Evolutionary conservation across 2,329 filamentous ascomycete genomes (phyloP), one percentile per base, ranked within the genome.

Genomic region (Pestalotiopsis sp.): DNA sequence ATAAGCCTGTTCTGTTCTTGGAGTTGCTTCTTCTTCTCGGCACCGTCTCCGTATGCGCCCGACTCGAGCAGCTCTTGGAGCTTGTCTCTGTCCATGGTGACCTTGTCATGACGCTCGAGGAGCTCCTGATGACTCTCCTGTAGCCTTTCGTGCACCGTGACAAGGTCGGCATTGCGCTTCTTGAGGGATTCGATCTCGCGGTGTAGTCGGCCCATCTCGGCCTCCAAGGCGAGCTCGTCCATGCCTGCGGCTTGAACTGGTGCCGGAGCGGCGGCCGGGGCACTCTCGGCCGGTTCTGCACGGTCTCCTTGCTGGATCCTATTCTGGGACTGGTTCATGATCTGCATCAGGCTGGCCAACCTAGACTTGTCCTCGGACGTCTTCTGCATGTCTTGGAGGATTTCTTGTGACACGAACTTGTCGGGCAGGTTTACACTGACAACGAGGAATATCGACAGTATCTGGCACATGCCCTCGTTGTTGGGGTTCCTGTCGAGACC

Each of bases 1-100:
- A 95, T 94, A 64, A 94, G 83, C 69, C 91, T 86, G 77, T 93
- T 90, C 74, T 92, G 90, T 73, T 94, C 89, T 56, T 87, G 86
- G 27, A 91, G 82, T 72, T 87, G 63, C 38, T 65, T 68, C 49
- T 45, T 70, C 49, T 62, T 65, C 49, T 66, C 58, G 13, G 69
- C 69, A 27, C 72, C 83, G 77, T 65, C 87, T 76, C 67, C 86
- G 79, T 75, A 84, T 9, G 86, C 83, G 76, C 89, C 85, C 39
- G 84, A 81, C 67, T 88, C 84, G 57, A 88, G 83, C 73, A 86
- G 85, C 70, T 85, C 85, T 63, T 87, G 84, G 70, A 88, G 83
- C 31, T 85, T 78, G 69, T 89, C 86, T 66, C 90, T 88, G 74
- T 92, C 85, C 62, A 87, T 85, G 73, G 91, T 87, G 61, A 92